phyloP scores from a whole-genome alignment of 2,329 filamentous ascomycete species.

The Penicillium sp. region DNA sequence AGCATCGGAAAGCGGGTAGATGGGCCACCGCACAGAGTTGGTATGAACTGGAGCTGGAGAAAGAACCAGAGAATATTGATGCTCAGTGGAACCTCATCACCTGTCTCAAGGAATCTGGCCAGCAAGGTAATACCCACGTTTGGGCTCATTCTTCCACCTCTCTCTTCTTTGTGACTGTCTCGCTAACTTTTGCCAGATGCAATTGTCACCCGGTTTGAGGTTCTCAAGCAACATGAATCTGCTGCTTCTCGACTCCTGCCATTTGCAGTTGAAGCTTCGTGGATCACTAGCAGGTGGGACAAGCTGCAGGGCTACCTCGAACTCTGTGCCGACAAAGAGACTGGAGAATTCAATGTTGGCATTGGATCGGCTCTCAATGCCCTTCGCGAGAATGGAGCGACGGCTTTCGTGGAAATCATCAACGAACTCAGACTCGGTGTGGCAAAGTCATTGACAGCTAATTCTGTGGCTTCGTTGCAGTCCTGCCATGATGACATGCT shows the following conservation, averaged over 20 bases:
- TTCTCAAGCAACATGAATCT: slow-evolving; percentile 63
- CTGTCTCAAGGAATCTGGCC: slow-evolving; percentile 93
- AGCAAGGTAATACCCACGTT: slow-evolving; percentile 69
- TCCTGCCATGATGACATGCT: slow-evolving; percentile 84
- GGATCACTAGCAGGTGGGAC: slow-evolving; percentile 84
- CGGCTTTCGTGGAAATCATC: slow-evolving; percentile 64
- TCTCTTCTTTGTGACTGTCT: neutral
- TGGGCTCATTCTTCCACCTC: neutral
- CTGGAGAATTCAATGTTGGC: slow-evolving; percentile 79
- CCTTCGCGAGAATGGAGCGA: slow-evolving; percentile 59
- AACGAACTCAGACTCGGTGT: slow-evolving; percentile 71
- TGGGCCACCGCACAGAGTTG: slow-evolving; percentile 97
- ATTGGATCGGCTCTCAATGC: slow-evolving; percentile 72
- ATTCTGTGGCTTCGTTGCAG: slow-evolving; percentile 79
- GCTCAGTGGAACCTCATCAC: slow-evolving; percentile 82
- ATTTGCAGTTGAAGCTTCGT: slow-evolving; percentile 88
- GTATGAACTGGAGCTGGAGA: slow-evolving; percentile 89
- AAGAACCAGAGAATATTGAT: slow-evolving; percentile 76
- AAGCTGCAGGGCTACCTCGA: slow-evolving; percentile 71
- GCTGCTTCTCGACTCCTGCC: slow-evolving; percentile 72
- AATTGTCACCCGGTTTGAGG: slow-evolving; percentile 83
- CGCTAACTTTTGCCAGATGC: slow-evolving; percentile 59
- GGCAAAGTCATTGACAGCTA: slow-evolving; percentile 74
- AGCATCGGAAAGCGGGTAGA: slow-evolving; percentile 88
- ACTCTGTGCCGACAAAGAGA: slow-evolving; percentile 41